These are phyloP conservation scores for Isoetes engelmannii DNA, from an alignment of 83 land plant genomes.

Conservation along the genomic window DNA sequence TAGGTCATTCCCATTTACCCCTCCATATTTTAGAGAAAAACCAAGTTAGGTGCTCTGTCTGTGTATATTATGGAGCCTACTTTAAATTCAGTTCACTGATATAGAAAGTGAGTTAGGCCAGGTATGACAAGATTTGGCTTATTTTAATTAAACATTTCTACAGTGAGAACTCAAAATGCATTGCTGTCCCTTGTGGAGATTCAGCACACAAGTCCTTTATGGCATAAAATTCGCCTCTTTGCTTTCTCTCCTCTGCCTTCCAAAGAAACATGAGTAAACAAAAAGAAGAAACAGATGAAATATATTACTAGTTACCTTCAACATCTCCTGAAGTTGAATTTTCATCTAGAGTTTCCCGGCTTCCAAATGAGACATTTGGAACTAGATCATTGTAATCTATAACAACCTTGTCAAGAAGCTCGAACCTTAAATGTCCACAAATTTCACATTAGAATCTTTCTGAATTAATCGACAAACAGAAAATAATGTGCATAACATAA, in stretches of 20 bases:
- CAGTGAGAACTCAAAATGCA: too few relatives aligned
- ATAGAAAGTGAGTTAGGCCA: too few relatives aligned
- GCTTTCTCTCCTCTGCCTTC: constrained; percentile 6
- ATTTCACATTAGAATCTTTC: not conserved
- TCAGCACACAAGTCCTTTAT: not conserved
- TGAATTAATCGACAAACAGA: not conserved
- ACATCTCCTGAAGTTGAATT: not conserved
- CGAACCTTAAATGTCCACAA: constrained; percentile 13
- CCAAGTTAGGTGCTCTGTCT: too few relatives aligned
- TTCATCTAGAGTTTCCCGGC: not conserved
- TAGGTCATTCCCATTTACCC: too few relatives aligned
- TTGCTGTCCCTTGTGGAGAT: constrained; percentile 7
- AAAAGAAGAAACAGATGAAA: not conserved
- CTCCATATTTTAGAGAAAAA: too few relatives aligned
- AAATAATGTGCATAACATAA: not conserved
- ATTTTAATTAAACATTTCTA: too few relatives aligned
- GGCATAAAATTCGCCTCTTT: not conserved
- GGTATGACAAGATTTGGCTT: too few relatives aligned
- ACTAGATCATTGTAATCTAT: constrained; percentile 35
- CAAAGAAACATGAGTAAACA: not conserved
- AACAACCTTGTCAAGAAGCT: constrained; percentile 16
- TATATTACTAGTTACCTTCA: not conserved
- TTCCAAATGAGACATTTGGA: constrained; percentile 1
- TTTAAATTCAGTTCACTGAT: too few relatives aligned
- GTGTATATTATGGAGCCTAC: too few relatives aligned